Evolutionary conservation across 768 basidiomycete species (phyloP), one percentile per base, ranked within the genome.

Genomic region (Hemileccinum impolitum): DNA sequence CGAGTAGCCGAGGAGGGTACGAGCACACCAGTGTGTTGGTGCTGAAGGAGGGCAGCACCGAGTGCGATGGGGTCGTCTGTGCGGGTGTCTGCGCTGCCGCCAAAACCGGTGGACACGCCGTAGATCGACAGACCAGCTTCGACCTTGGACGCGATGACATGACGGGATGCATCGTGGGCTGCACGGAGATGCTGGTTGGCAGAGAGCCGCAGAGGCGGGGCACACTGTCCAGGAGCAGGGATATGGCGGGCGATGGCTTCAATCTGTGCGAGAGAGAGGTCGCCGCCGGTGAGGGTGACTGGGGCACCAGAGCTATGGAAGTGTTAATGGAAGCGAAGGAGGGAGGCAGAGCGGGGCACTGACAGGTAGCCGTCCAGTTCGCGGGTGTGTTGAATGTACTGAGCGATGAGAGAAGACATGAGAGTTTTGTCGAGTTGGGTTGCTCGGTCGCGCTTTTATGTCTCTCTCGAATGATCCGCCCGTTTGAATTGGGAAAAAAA

Each of bases 71-170:
- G 82, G 45, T 88, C 72, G 55, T 84, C 78, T 0, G 90, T 93
- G 18, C 90, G 80, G 1, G 90, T 92, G 64, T 91, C 86, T 11
- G 90, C 90, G 58, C 84, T 87, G n/a, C 90, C 90, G 35, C 90
- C 91, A 59, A 90, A 94, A 39, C 91, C 91, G 2, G 82, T 82
- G 47, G 86, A 86, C 36, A 93, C 85, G 19, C 91, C 91, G 56
- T 94, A 94, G 17, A 94, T 76, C 54, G 85, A 87, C 44, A 79
- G 75, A 10, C 83, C 81, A 4, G 75, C 72, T 18, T 77, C 75
- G 34, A 92, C 76, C 66, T 90, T 90, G 58, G 76, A 74, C 18
- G 77, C 70, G 38, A 92, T 80, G 50, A 84, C 77, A 40, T 75
- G 67, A 32, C 85, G 81, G 55, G 84, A 82, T 54, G 78, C 79